phyloP scores from a whole-genome alignment of 1,284 basidiomycete genomes.

The Boletus mariae region DNA sequence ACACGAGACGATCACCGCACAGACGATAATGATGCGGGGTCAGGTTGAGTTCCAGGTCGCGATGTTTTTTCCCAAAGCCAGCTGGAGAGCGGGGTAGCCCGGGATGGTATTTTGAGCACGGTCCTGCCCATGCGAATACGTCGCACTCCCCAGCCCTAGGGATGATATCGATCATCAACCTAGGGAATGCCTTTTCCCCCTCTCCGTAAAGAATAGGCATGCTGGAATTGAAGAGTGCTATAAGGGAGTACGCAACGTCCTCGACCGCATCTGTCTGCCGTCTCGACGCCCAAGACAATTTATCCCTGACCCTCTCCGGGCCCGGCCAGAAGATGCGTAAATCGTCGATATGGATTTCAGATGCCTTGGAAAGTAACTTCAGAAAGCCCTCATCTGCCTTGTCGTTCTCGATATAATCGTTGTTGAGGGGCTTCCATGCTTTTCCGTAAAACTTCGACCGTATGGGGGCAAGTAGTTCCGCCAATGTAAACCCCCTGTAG shows the following conservation, averaged over 20 bases:
- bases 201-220: slow-evolving; percentile 14
- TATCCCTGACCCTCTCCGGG: slow-evolving; percentile 14
- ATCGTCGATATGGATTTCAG: slow-evolving; percentile 9
- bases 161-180: slow-evolving; percentile 13
- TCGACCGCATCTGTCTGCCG: slow-evolving; percentile 7
- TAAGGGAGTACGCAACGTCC: slow-evolving; percentile 16
- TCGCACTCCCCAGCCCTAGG: slow-evolving; percentile 15
- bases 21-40: slow-evolving; percentile 18
- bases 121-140: slow-evolving; percentile 22
- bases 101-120: slow-evolving; percentile 6
- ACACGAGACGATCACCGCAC: slow-evolving; percentile 19
- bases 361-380: slow-evolving; percentile 4
- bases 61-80: slow-evolving; percentile 8
- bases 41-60: slow-evolving; percentile 2
- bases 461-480: slow-evolving; percentile 14
- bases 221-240: slow-evolving; percentile 13
- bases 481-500: slow-evolving; percentile 9
- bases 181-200: slow-evolving; percentile 11
- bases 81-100: slow-evolving; percentile 17
- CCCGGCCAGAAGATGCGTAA: slow-evolving; percentile 15
- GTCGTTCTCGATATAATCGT: slow-evolving; percentile 13
- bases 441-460: slow-evolving; percentile 18
- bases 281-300: slow-evolving; percentile 14
- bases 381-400: slow-evolving; percentile 17
- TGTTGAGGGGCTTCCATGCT: slow-evolving; percentile 13